These are phyloP conservation scores for Kockiozyma suomiensis DNA, from an alignment of 805 yeast species.

Conservation along the genomic window DNA sequence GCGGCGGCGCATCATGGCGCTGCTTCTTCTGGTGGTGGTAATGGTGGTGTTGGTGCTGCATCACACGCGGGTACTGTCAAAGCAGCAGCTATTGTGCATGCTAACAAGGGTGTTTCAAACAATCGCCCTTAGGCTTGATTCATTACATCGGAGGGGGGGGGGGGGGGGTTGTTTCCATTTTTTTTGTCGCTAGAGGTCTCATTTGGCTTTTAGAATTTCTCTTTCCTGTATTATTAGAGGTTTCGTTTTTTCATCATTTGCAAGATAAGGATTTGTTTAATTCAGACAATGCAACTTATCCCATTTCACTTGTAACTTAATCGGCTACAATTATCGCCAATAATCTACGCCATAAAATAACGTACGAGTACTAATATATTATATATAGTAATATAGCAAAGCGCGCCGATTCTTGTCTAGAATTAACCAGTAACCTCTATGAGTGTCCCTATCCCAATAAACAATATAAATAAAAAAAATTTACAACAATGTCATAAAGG, in stretches of 20 bases:
- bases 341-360: not conserved
- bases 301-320: not conserved
- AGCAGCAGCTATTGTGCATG: not conserved
- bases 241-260: not conserved
- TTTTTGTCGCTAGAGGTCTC: no score
- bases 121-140: not conserved
- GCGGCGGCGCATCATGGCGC: not conserved
- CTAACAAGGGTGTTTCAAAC: not conserved
- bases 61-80: not conserved
- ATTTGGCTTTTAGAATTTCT: not conserved
- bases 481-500: not conserved
- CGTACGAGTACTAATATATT: not conserved
- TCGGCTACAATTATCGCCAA: no score
- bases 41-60: not conserved
- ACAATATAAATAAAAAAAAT: conserved; percentile 9
- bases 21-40: no score
- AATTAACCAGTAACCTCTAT: conserved; percentile 23
- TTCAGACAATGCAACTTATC: not conserved
- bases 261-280: not conserved
- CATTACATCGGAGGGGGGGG: no score
- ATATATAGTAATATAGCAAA: conserved; percentile 7
- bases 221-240: not conserved
- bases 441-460: conserved; percentile 25
- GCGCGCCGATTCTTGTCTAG: conserved; percentile 24
- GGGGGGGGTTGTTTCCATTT: no score